Base-by-base conservation (phyloP, 2,329 filamentous ascomycete species). In the Aaosphaeria pasadenensis region DNA sequence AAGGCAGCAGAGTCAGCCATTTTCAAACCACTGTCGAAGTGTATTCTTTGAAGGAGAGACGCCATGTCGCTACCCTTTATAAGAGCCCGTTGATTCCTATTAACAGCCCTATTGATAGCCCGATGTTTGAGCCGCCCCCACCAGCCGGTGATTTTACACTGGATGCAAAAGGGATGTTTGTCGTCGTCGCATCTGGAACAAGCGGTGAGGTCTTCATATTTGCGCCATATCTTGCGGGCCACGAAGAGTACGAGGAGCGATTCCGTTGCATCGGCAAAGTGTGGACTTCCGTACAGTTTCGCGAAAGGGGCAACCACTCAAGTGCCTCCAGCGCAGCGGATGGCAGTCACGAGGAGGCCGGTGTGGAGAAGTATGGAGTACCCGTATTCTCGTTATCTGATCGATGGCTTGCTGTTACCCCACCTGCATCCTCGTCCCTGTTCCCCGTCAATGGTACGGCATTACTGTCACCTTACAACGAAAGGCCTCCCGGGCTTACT, bases 11-110 rank as follows among this genome's bases (percentile, higher is more conserved):
- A 39, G 75, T 85, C 49, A 80, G 82, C 43, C 78, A 79, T 42
- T 95, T 92, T 62, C 91, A 95, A 69, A 96, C 91, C 0, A 86
- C 87, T 0, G 89, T 96, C 5, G 90, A 96, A 58, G 76, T 97
- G 0, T 95, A 92, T 69, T 96, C 91, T 1, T 74, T 97, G 50
- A 84, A 82, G 57, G 88, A 85, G n/a, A 85, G 85, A 58, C 79
- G 82, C 52, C 81, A 83, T 47, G 72, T 96, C 46, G 81, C 85
- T 29, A 87, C 88, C 0, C 75, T 97, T 6, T 85, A 95, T 51
- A 81, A 85, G 58, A 84, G 86, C 39, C 81, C 88, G 43, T 77
- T 83, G 64, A 75, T 83, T 46, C 73, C 82, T 42, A 70, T 88
- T 59, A 76, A 79, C 60, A 74, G 81, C 50, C 74, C 85, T 35